Evolutionary conservation across 179 eudicot species (phyloP), one percentile per base, ranked within the genome.

Genomic region (Heliamphora pulchella): DNA sequence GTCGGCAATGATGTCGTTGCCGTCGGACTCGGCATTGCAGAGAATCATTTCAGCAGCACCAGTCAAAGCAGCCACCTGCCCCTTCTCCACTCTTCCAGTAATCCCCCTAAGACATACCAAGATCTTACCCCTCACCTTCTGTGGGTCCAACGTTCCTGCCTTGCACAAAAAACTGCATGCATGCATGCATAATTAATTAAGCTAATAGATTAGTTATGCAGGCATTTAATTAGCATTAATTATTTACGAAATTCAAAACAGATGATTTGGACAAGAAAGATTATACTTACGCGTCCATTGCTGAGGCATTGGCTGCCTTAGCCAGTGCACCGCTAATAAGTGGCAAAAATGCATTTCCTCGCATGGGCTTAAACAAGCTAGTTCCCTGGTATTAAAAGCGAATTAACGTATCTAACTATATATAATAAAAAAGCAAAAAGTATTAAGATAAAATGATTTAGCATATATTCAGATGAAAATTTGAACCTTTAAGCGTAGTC

Each of bases 121-220:
- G 13, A 88, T 81, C 82, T 88, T 88, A 2, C 92, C 92, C 76
- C 81, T 76, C 41, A 77, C 92, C 68, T 88, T 88, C 13, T 4
- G 50, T 2, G 77, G 74, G 76, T 89, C 92, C 74, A 89, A 78
- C 51, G 89, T 79, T 1, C 84, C 82, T 2, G 78, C 68, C 72
- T 70, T 48, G 0, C 83, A 89, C 14, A 83, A 74, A 50, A 41
- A 7, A 53, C 91, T 89, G 80, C 31, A 54, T 48, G 11, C n/a
- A 63, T 7, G 15, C 41, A 54, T 5, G 11, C n/a, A 78, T 9
- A 20, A 20, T 43, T 47, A n/a, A 9, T 22, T 64, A 64, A 64
- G 8, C 8, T 8, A 14, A 6, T 5, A 5, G 55, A 5, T 51
- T 51, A 5, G 55, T 51, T 51, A 51, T 1, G 55, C 1, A 9